Evolutionary conservation across 2,329 filamentous ascomycete genomes (phyloP), one percentile per base, ranked within the genome.

Genomic region (Xylariaceae sp.): DNA sequence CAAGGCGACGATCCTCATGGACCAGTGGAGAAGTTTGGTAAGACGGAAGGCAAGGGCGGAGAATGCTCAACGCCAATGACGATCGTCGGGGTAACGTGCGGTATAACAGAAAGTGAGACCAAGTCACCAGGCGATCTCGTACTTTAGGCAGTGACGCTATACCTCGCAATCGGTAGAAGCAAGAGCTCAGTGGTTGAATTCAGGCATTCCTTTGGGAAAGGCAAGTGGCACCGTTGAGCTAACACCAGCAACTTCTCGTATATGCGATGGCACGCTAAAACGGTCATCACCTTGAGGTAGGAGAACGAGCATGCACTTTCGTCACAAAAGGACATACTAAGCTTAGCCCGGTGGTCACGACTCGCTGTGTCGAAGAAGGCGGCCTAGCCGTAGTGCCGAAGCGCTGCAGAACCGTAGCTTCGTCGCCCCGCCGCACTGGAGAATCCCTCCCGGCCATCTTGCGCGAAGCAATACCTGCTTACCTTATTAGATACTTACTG

Each of bases 261-360:
- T 57, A 56, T 57, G 54, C 53, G 45, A 49, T 56, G 50, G 42
- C 41, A 56, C 53, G 39, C 49, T 45, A 45, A 43, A 47, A 47
- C 28, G 38, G 35, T 37, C 3, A 30, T 17, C 18, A 22, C 18
- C 33, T 7, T 9, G 8, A 8, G 4, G 6, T 13, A 33, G 16
- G 30, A 4, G 7, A 26, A 11, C 22, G n/a, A n/a, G 11, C 22
- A 26, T 6, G 22, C 22, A 11, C 22, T 11, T 26, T 26, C 22
- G 22, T 26, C 22, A 26, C 11, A 6, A 6, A 26, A 11, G 22
- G 6, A 26, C 6, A 6, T 26, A 26, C 22, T 11, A 26, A 26
- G 22, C 22, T n/a, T n/a, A n/a, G n/a, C n/a, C n/a, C n/a, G n/a
- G n/a, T n/a, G n/a, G n/a, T n/a, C 22, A 11, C 22, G 6, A 26